These are phyloP conservation scores for Paramecium octaurelia DNA, from an alignment of 73 alveolate genomes.

Conservation along the genomic window DNA sequence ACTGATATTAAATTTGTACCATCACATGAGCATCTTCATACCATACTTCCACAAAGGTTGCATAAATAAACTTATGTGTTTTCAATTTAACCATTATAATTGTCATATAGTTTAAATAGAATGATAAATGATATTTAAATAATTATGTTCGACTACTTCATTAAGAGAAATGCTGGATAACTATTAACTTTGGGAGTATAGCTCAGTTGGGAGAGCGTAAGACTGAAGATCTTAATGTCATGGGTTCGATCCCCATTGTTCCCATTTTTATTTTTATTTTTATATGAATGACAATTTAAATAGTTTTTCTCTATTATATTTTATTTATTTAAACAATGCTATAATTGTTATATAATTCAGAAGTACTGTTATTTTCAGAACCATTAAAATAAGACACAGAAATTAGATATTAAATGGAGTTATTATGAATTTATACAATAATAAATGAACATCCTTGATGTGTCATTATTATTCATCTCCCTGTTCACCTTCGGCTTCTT, in stretches of 20 bases:
- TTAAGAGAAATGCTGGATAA: neutral
- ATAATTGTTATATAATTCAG: neutral
- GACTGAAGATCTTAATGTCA: conserved; percentile 67
- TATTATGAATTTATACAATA: neutral
- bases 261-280: conserved; percentile 2
- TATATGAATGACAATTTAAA: neutral
- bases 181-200: conserved; percentile 49
- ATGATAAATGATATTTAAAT: neutral
- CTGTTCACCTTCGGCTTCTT: conserved; percentile 30
- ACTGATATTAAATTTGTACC: neutral
- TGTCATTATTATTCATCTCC: neutral
- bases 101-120: neutral
- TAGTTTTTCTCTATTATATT: too few relatives aligned
- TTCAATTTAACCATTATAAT: neutral
- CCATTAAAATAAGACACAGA: neutral
- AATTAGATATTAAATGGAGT: neutral
- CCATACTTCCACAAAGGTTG: neutral
- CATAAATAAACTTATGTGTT: neutral
- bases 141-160: neutral
- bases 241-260: conserved; percentile 67
- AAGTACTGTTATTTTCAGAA: neutral
- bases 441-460: neutral
- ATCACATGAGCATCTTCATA: neutral
- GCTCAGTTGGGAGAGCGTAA: conserved; percentile 71
- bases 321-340: too few relatives aligned